phyloP scores from a whole-genome alignment of 176 grass and related monocot genomes.

The Bolboschoenus planiculmis region DNA sequence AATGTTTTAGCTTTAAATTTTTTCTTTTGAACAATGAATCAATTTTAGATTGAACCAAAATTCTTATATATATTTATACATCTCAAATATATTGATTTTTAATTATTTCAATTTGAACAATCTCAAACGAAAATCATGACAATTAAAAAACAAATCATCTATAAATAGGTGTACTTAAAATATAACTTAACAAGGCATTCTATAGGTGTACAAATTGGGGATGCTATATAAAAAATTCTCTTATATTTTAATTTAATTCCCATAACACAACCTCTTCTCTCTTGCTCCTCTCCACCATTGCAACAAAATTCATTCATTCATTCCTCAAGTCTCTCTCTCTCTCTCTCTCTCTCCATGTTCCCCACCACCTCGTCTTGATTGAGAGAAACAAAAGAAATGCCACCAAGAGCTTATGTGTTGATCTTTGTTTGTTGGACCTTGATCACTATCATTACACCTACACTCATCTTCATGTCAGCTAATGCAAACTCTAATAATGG shows the following conservation, averaged over 20 bases:
- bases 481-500: constrained; percentile 25
- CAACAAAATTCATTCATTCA: not conserved
- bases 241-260: constrained; percentile 8
- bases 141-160: too few relatives aligned
- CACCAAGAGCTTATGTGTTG: constrained; percentile 40
- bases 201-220: too few relatives aligned
- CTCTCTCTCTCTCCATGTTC: not conserved
- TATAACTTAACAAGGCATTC: too few relatives aligned
- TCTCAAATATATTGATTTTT: too few relatives aligned
- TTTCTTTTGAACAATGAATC: not conserved
- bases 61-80: too few relatives aligned
- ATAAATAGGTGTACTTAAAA: too few relatives aligned
- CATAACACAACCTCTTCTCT: not conserved
- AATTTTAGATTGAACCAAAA: not conserved
- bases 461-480: constrained; percentile 39
- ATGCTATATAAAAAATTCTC: too few relatives aligned
- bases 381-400: constrained; percentile 18
- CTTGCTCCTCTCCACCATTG: constrained; percentile 7
- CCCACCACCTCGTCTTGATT: not conserved
- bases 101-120: too few relatives aligned
- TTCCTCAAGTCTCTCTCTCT: not conserved
- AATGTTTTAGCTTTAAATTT: not conserved
- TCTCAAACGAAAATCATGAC: too few relatives aligned
- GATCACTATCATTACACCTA: constrained; percentile 40
- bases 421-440: constrained; percentile 39